Evolutionary conservation across 202 grass and related monocot genomes (phyloP), one percentile per base, ranked within the genome.

Genomic region (Sporobolus alterniflorus): DNA sequence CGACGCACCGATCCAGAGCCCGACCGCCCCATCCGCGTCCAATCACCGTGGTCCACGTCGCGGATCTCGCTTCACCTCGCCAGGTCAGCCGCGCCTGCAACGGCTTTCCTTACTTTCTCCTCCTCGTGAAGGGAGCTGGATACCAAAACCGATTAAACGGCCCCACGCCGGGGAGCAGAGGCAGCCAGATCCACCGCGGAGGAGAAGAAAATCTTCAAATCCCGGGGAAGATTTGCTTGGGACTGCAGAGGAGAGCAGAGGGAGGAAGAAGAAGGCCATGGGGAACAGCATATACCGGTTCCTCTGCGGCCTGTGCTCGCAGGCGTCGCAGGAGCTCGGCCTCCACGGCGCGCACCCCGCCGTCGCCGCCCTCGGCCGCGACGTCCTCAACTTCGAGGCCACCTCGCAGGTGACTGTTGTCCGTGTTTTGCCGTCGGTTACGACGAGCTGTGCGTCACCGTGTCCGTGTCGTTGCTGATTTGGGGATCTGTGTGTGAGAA

Each of bases 281-380:
- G 93, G 96, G 54, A 98, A 98, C 88, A 85, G 86, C 76, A 94
- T 98, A 29, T 83, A 87, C 73, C 72, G 63, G 57, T 86, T 91
- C 83, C 24, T 98, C 62, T 90, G 91, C 57, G 91, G 89, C n/a
- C 73, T 86, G 65, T 87, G 69, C 82, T 34, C 65, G 51, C 73
- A 64, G 1, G 29, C 13, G 83, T 24, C 48, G 83, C 14, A 70
- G 68, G 64, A 77, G 82, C 82, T 71, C 7, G 73, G 24, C 15
- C 88, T 84, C 24, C 78, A 61, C 67, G 88, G 88, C 73, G 83
- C 59, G 44, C 59, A 90, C 88, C 65, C 83, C 49, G 61, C 71
- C 80, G 87, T 99, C 72, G 90, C 87, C 3, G 85, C 78, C 63
- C 94, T 99, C 52, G 96, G 83, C 17, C 77, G 73, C 3, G 96